These are phyloP conservation scores for Suhomyces chickasaworum DNA, from an alignment of 1,139 yeast species.

Conservation along the genomic window DNA sequence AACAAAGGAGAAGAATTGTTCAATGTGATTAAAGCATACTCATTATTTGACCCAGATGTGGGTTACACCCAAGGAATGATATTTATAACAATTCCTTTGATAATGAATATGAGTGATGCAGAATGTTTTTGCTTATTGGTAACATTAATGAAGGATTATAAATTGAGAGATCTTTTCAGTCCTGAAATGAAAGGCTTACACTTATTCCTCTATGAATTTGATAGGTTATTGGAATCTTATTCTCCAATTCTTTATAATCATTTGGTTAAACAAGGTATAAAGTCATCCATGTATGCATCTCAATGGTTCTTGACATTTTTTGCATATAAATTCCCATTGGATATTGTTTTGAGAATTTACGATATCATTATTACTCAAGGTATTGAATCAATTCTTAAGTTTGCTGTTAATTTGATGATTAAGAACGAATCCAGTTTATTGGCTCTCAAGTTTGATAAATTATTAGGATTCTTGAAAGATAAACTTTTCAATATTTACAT, in stretches of 20 bases:
- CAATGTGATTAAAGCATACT: constrained; percentile 80
- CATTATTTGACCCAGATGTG: constrained; percentile 85
- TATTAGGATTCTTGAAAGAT: constrained; percentile 76
- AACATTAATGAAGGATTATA: constrained; percentile 81
- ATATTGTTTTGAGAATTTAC: constrained; percentile 76
- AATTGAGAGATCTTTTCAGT: constrained; percentile 70
- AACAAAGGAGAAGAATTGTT: constrained; percentile 59
- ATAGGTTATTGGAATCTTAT: constrained; percentile 70
- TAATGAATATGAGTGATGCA: constrained; percentile 77
- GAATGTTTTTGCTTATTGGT: constrained; percentile 85
- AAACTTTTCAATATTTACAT: constrained; percentile 72
- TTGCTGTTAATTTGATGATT: constrained; percentile 76
- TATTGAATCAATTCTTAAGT: constrained; percentile 74
- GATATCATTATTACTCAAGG: constrained; percentile 91
- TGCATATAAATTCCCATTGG: constrained; percentile 89
- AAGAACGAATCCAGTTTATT: constrained; percentile 64
- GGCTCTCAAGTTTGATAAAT: constrained; percentile 67
- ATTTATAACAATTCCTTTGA: constrained; percentile 80
- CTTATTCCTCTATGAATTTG: constrained; percentile 82
- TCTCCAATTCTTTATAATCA: constrained; percentile 74
- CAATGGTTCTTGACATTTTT: constrained; percentile 96
- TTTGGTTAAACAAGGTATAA: constrained; percentile 78
- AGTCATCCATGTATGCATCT: constrained; percentile 90
- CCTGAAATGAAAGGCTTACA: constrained; percentile 96
- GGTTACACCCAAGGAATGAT: constrained; percentile 99